Percentiles rank a stretch among this genome's conserved stretches.
Conservation (phyloP, 345 rosid genomes). For the Moricandia moricandioides region DNA sequence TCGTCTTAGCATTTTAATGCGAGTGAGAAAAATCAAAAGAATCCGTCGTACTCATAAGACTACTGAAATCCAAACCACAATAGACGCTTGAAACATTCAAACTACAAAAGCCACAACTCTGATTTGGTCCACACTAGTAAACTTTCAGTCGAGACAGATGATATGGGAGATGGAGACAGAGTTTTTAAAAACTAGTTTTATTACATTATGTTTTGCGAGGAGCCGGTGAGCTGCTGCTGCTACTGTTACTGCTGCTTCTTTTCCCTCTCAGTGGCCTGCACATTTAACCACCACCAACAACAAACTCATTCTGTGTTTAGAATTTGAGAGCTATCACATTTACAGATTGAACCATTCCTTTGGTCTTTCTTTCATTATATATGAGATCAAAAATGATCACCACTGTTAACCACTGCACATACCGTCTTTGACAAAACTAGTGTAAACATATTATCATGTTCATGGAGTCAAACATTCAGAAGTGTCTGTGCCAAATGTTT, state of each 20-base stretch:
- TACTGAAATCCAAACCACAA: constrained; percentile 2
- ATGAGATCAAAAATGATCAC: background rate
- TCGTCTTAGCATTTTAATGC: too few species aligned
- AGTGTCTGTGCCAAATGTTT: background rate
- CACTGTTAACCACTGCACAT: background rate
- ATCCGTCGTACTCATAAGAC: background rate
- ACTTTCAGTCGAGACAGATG: background rate
- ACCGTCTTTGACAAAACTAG: background rate
- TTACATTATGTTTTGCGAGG: constrained; percentile 50
- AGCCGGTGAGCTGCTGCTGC: constrained; percentile 85
- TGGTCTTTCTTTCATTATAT: background rate
- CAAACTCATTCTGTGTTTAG: background rate
- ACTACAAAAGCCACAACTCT: constrained; percentile 22
- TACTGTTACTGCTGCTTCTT: constrained; percentile 78
- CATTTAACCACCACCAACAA: background rate
- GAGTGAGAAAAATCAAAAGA: background rate
- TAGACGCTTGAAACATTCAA: constrained; percentile 2
- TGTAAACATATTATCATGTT: background rate
- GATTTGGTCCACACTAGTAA: constrained; percentile 21
- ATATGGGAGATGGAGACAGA: background rate
- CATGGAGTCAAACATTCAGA: background rate
- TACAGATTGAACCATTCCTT: background rate
- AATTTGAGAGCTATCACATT: background rate
- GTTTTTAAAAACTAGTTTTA: background rate
- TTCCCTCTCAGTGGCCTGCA: constrained; percentile 84